A percentile compares a stretch with the other conserved stretches of the same genome.
phyloP scores from a whole-genome alignment of 352 stramenopile genomes.

The Globisporangium acanthophoron region DNA sequence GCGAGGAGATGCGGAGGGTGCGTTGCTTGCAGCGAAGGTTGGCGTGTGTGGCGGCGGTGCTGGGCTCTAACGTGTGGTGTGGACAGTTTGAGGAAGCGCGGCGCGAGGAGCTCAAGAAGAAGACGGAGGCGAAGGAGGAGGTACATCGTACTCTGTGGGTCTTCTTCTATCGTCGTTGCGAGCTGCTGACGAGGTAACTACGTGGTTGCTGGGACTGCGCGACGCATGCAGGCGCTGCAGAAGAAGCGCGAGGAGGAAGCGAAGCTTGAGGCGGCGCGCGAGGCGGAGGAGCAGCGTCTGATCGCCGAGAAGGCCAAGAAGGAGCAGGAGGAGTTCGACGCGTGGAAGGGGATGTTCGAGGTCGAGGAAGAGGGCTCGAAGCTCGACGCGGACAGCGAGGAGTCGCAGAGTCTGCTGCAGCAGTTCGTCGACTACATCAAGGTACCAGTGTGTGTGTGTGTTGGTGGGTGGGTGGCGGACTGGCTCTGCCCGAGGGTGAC shows the following conservation, averaged over 20 bases:
- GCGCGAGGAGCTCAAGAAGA: slow-evolving; percentile 51
- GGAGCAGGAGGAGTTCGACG: slow-evolving; percentile 68
- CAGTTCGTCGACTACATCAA: slow-evolving; percentile 74
- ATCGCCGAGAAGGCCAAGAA: slow-evolving; percentile 51
- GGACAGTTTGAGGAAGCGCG: slow-evolving; percentile 64
- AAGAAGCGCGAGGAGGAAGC: slow-evolving; percentile 61
- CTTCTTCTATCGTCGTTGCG: neutral
- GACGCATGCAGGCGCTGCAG: slow-evolving; percentile 16
- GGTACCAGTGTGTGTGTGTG: slow-evolving; percentile 9
- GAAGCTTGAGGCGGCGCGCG: slow-evolving; percentile 33
- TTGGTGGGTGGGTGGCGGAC: neutral
- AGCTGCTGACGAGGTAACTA: too few relatives aligned
- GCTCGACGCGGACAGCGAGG: slow-evolving; percentile 43
- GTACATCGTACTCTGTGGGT: slow-evolving; percentile 7
- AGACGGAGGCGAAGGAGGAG: slow-evolving; percentile 51
- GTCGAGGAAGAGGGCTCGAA: slow-evolving; percentile 63
- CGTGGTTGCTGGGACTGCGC: too few relatives aligned
- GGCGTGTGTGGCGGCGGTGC: neutral
- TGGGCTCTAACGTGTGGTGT: neutral
- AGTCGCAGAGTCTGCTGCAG: slow-evolving; percentile 57
- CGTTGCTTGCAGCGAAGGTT: neutral
- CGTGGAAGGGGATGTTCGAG: slow-evolving; percentile 74
- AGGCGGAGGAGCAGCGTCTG: slow-evolving; percentile 38
- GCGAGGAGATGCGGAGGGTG: slow-evolving; percentile 66
- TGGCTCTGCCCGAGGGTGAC: neutral